These are phyloP conservation scores for Symbiodinium pilosum DNA, from an alignment of 73 alveolate genomes.

Conservation along the genomic window DNA sequence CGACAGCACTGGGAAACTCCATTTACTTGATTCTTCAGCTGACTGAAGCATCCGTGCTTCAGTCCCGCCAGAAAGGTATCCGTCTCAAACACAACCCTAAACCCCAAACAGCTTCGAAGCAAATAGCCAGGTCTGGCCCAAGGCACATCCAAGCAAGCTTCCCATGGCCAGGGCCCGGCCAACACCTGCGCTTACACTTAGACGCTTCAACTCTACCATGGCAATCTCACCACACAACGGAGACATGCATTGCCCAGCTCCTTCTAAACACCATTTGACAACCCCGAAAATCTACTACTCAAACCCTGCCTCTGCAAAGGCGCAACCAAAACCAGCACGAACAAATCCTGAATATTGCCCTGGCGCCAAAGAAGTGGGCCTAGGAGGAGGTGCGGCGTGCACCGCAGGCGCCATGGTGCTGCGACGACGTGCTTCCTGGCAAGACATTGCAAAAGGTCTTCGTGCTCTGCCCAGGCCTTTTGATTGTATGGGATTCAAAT, in stretches of 20 bases:
- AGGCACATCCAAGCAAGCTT: not conserved
- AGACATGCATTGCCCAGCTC: too few relatives aligned
- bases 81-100: not conserved
- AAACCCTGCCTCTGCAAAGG: not conserved
- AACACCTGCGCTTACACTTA: not conserved
- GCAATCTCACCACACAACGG: too few relatives aligned
- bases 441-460: too few relatives aligned
- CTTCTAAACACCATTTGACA: not conserved
- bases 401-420: not conserved
- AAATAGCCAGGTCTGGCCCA: not conserved
- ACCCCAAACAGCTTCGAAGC: not conserved
- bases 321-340: not conserved
- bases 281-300: not conserved
- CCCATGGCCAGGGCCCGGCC: slow-evolving; percentile 18
- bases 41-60: too few relatives aligned
- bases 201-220: too few relatives aligned
- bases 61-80: too few relatives aligned
- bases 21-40: too few relatives aligned
- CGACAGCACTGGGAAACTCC: too few relatives aligned
- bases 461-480: too few relatives aligned
- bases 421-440: not conserved
- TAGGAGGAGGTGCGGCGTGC: not conserved
- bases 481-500: too few relatives aligned
- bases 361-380: too few relatives aligned
- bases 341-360: too few relatives aligned